These are phyloP conservation scores for Fusarium torreyae DNA, from an alignment of 2,329 filamentous ascomycete genomes.

Conservation along the genomic window DNA sequence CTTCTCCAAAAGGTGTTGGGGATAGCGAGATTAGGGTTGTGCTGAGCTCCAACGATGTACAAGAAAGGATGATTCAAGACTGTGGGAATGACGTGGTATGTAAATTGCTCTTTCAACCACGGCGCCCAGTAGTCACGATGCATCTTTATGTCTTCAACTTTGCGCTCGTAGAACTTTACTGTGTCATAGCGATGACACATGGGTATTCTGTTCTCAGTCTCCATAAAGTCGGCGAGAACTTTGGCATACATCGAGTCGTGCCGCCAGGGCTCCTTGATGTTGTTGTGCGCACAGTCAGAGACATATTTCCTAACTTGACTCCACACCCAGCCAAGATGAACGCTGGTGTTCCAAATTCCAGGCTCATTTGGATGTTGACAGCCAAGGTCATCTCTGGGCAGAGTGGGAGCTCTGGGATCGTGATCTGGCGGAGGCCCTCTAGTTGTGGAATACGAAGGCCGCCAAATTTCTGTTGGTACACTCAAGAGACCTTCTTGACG, in stretches of 20 bases:
- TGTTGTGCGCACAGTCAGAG: constrained; percentile 63
- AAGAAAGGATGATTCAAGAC: constrained; percentile 69
- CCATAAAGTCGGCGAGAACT: constrained; percentile 66
- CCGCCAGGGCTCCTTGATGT: constrained; percentile 65
- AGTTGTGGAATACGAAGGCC: constrained; percentile 53
- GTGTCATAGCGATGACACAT: constrained; percentile 68
- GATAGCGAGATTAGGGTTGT: constrained; percentile 66
- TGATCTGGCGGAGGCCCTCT: constrained; percentile 46
- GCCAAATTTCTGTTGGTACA: constrained; percentile 59
- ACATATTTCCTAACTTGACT: constrained; percentile 63
- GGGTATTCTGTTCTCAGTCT: constrained; percentile 64
- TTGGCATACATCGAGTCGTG: constrained; percentile 67
- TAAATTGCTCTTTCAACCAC: constrained; percentile 68
- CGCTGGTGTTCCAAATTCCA: constrained; percentile 66
- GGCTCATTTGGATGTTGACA: constrained; percentile 58
- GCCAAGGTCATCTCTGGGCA: constrained; percentile 62
- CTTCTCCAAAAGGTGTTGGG: constrained; percentile 69
- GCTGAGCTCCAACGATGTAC: constrained; percentile 66
- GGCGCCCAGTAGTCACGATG: constrained; percentile 66
- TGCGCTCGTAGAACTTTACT: constrained; percentile 67
- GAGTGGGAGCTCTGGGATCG: constrained; percentile 57
- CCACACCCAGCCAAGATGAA: constrained; percentile 68
- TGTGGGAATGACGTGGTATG: constrained; percentile 66
- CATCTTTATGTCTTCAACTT: constrained; percentile 60
- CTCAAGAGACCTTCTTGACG: constrained; percentile 62